Base-by-base conservation (phyloP, 768 basidiomycete species). In the Kwoniella pini region DNA sequence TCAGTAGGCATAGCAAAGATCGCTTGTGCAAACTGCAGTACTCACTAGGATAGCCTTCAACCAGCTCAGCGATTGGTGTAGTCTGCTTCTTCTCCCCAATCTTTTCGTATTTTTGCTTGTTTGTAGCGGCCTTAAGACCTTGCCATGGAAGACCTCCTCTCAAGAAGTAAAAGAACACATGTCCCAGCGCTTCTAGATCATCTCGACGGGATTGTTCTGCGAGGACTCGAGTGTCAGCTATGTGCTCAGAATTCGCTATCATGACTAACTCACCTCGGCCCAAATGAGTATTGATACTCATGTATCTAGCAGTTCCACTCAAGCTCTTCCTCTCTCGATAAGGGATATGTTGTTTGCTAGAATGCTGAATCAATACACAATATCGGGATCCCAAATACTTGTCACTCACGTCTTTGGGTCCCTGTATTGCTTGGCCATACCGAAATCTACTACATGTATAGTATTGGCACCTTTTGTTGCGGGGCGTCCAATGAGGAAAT, bases 61-160 rank as follows among this genome's bases (percentile, higher is more conserved):
- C 91, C 24, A 99, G 84, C 75, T 99, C 96, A 81, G 91, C 95
- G 79, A 99, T 97, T 6, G 89, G 89, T 27, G 96, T 98, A 13
- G 89, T 90, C 82, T 98, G 96, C 84, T 81, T 99, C 88, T 99
- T 99, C 83, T 99, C 95, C 65, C 95, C 95, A 79, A 99, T 99
- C 84, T 98, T 99, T 83, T 99, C 95, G 81, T 99, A 99, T 83
- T 98, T 98, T 79, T 98, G 96, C 82, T 99, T 99, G 83, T 99
- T 98, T 51, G 94, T 99, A 27, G 96, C 96, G 31, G 96, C 96
- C 81, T 98, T 98, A 59, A 99, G 85, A 58, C 96, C 96, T 77
- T 99, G 96, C 96, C 96, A 99, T 22, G 96, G 96, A 54, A 99
- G 77, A 70, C 93, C 95, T 21, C 96, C 96, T 54, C 96, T 86